Conservation (phyloP, 768 basidiomycete genomes). For the Calocera viscosa region DNA sequence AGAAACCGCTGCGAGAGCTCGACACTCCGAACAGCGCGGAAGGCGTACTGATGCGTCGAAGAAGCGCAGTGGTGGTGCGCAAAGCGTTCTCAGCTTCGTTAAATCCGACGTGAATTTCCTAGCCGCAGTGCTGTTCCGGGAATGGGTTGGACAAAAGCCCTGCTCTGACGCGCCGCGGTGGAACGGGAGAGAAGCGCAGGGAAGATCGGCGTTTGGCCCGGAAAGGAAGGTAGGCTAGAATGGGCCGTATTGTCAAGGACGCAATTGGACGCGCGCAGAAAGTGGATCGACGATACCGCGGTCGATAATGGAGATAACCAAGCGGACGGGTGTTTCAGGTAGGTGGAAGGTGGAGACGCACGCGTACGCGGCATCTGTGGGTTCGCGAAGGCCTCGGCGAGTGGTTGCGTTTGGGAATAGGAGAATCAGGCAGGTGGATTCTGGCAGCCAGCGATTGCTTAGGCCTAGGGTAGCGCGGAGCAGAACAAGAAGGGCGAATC, state of each 20-base stretch:
- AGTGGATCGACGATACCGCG: not conserved
- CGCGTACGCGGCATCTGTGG: not conserved
- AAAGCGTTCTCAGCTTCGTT: not conserved
- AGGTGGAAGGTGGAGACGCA: not conserved
- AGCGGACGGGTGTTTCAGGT: not conserved
- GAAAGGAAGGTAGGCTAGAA: not conserved
- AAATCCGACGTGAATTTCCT: not conserved
- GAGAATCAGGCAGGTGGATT: not conserved
- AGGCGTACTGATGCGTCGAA: not conserved
- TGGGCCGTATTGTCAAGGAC: not conserved
- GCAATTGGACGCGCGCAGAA: not conserved
- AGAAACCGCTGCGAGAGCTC: not conserved
- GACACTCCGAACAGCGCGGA: not conserved
- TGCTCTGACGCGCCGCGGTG: not conserved
- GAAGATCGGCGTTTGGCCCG: not conserved
- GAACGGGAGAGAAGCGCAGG: not conserved
- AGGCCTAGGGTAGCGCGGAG: not conserved
- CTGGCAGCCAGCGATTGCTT: not conserved
- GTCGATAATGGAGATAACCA: slow-evolving; percentile 5
- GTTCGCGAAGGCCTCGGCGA: slow-evolving; percentile 5
- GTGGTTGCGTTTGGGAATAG: not conserved
- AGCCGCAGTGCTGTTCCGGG: not conserved
- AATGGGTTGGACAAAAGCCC: not conserved
- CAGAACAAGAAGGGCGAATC: not conserved
- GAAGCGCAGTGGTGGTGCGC: not conserved